These are phyloP conservation scores for Centaurea solstitialis DNA, from an alignment of 129 eudicot species.

Conservation along the genomic window DNA sequence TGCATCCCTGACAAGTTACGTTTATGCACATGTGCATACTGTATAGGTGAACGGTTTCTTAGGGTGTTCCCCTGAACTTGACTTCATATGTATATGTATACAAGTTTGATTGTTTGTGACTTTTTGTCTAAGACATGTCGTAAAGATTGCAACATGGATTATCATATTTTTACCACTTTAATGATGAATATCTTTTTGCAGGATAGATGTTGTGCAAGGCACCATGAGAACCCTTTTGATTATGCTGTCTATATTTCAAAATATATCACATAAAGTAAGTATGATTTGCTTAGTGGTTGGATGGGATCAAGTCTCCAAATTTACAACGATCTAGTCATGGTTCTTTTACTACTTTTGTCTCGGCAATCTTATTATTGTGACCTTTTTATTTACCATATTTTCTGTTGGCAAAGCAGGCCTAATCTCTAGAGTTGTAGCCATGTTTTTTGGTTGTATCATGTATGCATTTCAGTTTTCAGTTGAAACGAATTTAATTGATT, in stretches of 20 bases:
- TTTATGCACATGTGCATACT: too few relatives aligned
- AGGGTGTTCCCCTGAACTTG: too few relatives aligned
- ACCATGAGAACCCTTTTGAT: conserved; percentile 15
- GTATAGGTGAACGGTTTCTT: too few relatives aligned
- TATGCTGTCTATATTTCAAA: conserved; percentile 25
- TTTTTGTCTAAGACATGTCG: not conserved
- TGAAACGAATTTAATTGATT: not conserved
- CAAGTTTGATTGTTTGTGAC: not conserved
- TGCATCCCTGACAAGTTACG: too few relatives aligned
- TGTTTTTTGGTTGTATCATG: conserved; percentile 20
- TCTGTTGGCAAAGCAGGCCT: conserved; percentile 16
- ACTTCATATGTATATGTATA: not conserved
- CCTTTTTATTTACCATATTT: conserved; percentile 3
- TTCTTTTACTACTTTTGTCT: conserved; percentile 16
- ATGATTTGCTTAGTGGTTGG: conserved; percentile 15
- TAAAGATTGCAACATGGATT: not conserved
- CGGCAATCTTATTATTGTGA: not conserved
- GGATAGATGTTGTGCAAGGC: conserved; percentile 28
- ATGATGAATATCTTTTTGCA: conserved; percentile 13
- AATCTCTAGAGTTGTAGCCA: conserved; percentile 7
- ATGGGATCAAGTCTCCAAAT: not conserved
- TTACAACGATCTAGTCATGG: conserved; percentile 1
- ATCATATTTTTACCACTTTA: not conserved
- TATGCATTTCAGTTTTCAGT: not conserved
- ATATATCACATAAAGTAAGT: conserved; percentile 23